Percentiles rank a stretch among this genome's conserved stretches.
phyloP scores from a whole-genome alignment of 768 basidiomycete species.

The Leccinum longicurvipes region DNA sequence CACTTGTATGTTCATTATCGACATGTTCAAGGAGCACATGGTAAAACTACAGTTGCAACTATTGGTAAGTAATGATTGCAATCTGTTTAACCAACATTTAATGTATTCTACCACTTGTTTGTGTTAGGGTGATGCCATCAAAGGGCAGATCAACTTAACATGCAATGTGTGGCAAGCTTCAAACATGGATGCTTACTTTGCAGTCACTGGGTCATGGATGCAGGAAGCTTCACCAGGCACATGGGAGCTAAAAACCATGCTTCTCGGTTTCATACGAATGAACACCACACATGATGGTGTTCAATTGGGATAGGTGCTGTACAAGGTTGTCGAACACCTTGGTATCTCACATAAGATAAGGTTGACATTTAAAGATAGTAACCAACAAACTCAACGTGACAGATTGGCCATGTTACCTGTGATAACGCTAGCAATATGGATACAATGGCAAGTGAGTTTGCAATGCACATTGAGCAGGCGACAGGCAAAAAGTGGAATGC shows the following conservation, averaged over 20 bases:
- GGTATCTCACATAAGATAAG: background rate
- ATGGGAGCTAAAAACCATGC: background rate
- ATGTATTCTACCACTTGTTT: background rate
- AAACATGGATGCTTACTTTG: background rate
- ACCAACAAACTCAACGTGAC: no score
- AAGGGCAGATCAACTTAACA: background rate
- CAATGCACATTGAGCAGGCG: background rate
- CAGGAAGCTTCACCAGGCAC: background rate
- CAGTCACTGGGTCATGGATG: background rate
- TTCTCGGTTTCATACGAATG: background rate
- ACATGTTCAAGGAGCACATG: background rate
- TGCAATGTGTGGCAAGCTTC: background rate
- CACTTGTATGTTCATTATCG: background rate
- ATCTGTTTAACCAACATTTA: background rate
- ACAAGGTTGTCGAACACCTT: background rate
- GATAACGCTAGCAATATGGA: conserved; percentile 33
- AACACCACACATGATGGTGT: background rate
- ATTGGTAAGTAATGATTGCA: background rate
- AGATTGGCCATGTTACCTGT: background rate
- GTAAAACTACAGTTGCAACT: background rate
- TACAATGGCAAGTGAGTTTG: conserved; percentile 34
- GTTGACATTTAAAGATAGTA: background rate
- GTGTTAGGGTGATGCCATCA: background rate
- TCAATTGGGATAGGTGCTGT: background rate
- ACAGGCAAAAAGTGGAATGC: background rate